phyloP scores from a whole-genome alignment of 176 grass and related monocot genomes.

The Tillandsia leiboldiana region DNA sequence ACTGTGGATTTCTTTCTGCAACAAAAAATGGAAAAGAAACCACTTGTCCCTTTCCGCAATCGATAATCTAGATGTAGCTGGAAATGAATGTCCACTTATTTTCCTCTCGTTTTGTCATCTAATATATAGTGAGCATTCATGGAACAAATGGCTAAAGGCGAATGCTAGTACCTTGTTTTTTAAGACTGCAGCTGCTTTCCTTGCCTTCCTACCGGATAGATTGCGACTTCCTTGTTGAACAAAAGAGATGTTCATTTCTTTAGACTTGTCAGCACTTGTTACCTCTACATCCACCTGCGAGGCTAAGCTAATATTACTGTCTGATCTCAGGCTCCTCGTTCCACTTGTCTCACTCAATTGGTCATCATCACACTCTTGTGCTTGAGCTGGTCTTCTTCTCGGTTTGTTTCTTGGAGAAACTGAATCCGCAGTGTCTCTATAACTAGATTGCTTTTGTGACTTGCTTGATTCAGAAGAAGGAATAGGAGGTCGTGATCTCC shows the following conservation, averaged over 20 bases:
- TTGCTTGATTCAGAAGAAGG: conserved; percentile 41
- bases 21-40: not conserved
- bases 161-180: not conserved
- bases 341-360: conserved; percentile 38
- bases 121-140: not conserved
- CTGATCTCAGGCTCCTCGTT: conserved; percentile 47
- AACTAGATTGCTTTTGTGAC: conserved; percentile 35
- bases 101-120: not conserved
- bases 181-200: conserved; percentile 1
- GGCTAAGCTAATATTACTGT: conserved; percentile 38
- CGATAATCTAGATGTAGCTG: not conserved
- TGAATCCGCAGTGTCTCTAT: conserved; percentile 50
- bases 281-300: conserved; percentile 52
- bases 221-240: conserved; percentile 37
- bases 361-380: conserved; percentile 41
- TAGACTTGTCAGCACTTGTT: conserved; percentile 48
- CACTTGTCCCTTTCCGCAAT: not conserved
- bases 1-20: not conserved
- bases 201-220: conserved; percentile 23
- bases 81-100: not conserved
- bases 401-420: conserved; percentile 61
- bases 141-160: not conserved
- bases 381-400: conserved; percentile 52
- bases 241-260: conserved; percentile 29
- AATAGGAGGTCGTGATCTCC: conserved; percentile 43